Evolutionary conservation across 352 stramenopile genomes (phyloP).

Genomic region (Thraustochytrium sp.): DNA sequence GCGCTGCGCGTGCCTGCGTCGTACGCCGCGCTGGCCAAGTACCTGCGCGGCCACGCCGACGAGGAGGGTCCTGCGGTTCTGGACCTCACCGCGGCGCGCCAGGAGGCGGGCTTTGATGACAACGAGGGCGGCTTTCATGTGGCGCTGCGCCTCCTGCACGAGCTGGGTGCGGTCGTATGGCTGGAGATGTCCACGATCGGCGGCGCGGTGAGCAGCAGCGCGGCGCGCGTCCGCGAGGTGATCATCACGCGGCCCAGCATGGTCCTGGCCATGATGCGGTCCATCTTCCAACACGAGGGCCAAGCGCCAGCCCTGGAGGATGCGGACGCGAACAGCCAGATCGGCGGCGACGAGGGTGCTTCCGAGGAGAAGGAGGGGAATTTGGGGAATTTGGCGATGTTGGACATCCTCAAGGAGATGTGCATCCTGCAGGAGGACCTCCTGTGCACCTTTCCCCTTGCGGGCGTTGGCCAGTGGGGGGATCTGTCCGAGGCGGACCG

Average conservation of each 20-base stretch:
- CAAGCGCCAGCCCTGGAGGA: neutral
- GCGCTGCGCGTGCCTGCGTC: neutral
- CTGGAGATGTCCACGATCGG: neutral
- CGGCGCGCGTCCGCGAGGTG: neutral
- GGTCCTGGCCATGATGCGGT: neutral
- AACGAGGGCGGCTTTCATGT: neutral
- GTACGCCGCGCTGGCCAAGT: neutral
- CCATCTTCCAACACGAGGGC: neutral
- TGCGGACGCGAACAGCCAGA: neutral
- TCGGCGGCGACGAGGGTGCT: no score
- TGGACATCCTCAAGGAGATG: no score
- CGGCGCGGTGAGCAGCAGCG: neutral
- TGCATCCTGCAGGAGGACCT: neutral
- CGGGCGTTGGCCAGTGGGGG: neutral
- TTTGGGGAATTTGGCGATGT: no score
- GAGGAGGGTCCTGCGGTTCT: neutral
- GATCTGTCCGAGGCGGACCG: neutral
- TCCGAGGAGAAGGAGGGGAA: no score
- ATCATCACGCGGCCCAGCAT: neutral
- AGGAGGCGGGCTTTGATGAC: neutral
- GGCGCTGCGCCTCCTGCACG: neutral
- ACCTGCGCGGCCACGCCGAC: neutral
- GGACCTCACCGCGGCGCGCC: neutral
- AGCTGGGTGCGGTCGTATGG: neutral
- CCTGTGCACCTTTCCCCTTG: neutral